A percentile compares a stretch with the other conserved stretches of the same genome.
These are phyloP conservation scores for Kluyveromyces sp. DNA, from an alignment of 1,139 yeast species.

Conservation along the genomic window DNA sequence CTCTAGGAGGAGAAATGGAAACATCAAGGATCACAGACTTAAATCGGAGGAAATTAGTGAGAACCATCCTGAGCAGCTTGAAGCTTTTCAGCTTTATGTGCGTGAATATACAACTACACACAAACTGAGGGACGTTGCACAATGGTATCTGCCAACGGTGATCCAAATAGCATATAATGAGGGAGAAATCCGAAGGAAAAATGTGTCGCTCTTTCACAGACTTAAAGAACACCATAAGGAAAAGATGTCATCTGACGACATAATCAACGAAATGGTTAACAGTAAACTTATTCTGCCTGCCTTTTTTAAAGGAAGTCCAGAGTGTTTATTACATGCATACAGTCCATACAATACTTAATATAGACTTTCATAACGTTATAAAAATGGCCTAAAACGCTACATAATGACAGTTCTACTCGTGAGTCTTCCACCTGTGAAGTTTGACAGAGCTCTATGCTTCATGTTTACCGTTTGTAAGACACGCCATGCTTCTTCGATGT, in stretches of 20 bases:
- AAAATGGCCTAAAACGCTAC: constrained; percentile 12
- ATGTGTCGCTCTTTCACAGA: constrained; percentile 9
- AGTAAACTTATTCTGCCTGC: constrained; percentile 3
- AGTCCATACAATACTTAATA: background rate
- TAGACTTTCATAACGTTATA: background rate
- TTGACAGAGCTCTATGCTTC: constrained; percentile 59
- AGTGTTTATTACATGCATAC: constrained; percentile 3
- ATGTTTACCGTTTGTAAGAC: constrained; percentile 59
- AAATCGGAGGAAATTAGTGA: constrained; percentile 15
- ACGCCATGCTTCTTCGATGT: constrained; percentile 90
- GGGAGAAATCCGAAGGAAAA: constrained; percentile 12
- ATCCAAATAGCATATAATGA: constrained; percentile 24
- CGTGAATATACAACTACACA: constrained; percentile 11
- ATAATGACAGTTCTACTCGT: constrained; percentile 32
- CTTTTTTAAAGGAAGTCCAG: constrained; percentile 3
- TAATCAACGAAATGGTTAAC: constrained; percentile 5
- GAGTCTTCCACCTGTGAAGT: constrained; percentile 65
- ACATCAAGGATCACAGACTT: constrained; percentile 16
- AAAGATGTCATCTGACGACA: constrained; percentile 6
- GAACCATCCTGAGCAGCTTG: background rate
- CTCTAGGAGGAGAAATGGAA: constrained; percentile 20
- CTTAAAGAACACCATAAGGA: constrained; percentile 4
- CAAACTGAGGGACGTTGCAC: constrained; percentile 16
- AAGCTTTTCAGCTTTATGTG: constrained; percentile 12
- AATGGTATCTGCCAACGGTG: constrained; percentile 17